Percentiles rank a stretch among this genome's conserved stretches.
Evolutionary conservation across 2,329 filamentous ascomycete species (phyloP).

Genomic region (Bipolaris zeicola): DNA sequence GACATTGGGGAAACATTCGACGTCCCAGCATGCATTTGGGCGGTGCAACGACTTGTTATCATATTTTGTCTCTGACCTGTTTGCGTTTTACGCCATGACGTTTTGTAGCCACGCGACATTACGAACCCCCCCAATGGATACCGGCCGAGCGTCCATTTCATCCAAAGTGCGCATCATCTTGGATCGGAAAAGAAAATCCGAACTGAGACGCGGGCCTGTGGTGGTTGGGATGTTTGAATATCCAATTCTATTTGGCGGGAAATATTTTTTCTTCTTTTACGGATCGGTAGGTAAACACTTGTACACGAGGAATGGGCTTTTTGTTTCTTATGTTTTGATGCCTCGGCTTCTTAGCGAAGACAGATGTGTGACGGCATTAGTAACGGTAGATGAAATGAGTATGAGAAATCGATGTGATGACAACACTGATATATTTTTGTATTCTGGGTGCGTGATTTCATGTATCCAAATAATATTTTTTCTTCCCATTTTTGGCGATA

Average conservation of each 20-base stretch:
- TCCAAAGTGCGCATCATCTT: constrained; percentile 16
- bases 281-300: constrained; percentile 6
- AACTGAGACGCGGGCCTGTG: not conserved
- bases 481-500: too few relatives aligned
- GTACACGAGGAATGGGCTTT: constrained; percentile 11
- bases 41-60: constrained; percentile 7
- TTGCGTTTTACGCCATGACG: constrained; percentile 1
- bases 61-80: constrained; percentile 6
- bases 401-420: not conserved
- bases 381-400: not conserved
- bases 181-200: not conserved
- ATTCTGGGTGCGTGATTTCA: too few relatives aligned
- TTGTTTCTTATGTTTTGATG: constrained; percentile 8
- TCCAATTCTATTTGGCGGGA: not conserved
- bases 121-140: constrained; percentile 11
- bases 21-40: constrained; percentile 34
- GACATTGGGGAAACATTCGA: constrained; percentile 30
- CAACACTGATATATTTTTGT: too few relatives aligned
- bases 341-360: not conserved
- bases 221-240: constrained; percentile 1
- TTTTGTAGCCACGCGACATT: not conserved
- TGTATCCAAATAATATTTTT: too few relatives aligned
- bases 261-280: not conserved
- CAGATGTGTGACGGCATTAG: not conserved
- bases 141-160: constrained; percentile 16